These are phyloP conservation scores for Exobasidium cylindrosporum DNA, from an alignment of 1,284 basidiomycete species.

Conservation along the genomic window DNA sequence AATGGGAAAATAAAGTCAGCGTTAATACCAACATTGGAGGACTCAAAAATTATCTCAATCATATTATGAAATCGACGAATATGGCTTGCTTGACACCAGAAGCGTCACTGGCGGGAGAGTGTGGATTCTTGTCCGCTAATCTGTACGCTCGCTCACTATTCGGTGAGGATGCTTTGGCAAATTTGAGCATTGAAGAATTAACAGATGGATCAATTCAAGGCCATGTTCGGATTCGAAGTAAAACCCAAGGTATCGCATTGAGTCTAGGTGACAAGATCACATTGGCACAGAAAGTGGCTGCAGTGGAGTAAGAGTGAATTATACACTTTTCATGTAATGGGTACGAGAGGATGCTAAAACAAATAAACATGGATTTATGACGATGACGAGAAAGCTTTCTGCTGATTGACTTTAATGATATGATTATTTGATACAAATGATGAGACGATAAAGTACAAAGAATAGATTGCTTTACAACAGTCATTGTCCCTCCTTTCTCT, in stretches of 20 bases:
- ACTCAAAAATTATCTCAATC: conserved; percentile 76
- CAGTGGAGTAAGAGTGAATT: conserved; percentile 4
- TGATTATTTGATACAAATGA: not conserved
- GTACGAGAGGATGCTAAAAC: too few relatives aligned
- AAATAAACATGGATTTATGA: too few relatives aligned
- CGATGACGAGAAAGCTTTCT: too few relatives aligned
- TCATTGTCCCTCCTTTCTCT: conserved; percentile 9
- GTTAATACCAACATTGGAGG: conserved; percentile 78
- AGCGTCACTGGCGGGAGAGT: conserved; percentile 82
- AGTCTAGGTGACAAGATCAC: conserved; percentile 75
- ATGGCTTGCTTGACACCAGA: conserved; percentile 96
- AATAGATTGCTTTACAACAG: not conserved
- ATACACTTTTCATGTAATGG: not conserved
- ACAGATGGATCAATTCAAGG: conserved; percentile 61
- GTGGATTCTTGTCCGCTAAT: conserved; percentile 89
- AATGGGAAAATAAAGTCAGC: conserved; percentile 97
- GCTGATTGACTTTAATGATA: too few relatives aligned
- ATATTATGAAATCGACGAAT: conserved; percentile 81
- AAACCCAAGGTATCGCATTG: conserved; percentile 69
- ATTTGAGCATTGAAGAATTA: conserved; percentile 86
- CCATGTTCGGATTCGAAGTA: conserved; percentile 50
- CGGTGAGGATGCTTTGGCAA: conserved; percentile 95
- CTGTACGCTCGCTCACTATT: conserved; percentile 88
- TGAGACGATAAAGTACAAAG: not conserved
- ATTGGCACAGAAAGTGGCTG: conserved; percentile 18